phyloP scores from a whole-genome alignment of 2,329 filamentous ascomycete genomes.

The Eutypella sp. region DNA sequence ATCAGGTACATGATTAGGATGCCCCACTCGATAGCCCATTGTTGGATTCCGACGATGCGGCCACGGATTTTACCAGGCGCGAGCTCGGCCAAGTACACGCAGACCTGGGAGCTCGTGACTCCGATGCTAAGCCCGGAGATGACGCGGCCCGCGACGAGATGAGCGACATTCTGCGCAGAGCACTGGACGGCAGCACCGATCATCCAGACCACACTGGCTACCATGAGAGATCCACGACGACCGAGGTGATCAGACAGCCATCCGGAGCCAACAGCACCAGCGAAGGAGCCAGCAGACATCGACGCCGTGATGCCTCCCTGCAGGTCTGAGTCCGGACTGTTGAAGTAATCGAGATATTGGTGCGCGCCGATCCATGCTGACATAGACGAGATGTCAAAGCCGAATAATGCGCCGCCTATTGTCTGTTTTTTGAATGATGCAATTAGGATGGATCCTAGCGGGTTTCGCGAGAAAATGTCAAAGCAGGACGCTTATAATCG shows the following conservation, averaged over 20 bases:
- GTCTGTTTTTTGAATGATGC: too few relatives aligned
- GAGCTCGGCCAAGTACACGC: conserved; percentile 62
- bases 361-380: conserved; percentile 44
- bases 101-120: conserved; percentile 59
- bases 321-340: conserved; percentile 35
- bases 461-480: too few relatives aligned
- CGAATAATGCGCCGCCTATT: conserved; percentile 34
- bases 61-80: conserved; percentile 53
- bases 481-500: too few relatives aligned
- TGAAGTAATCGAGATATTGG: conserved; percentile 45
- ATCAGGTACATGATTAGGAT: conserved; percentile 66
- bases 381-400: conserved; percentile 24
- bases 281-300: conserved; percentile 44
- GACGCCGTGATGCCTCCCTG: conserved; percentile 46
- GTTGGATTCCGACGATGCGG: conserved; percentile 63
- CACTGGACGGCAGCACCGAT: conserved; percentile 54
- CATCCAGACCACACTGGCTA: conserved; percentile 39
- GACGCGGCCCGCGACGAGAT: conserved; percentile 47
- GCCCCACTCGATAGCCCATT: conserved; percentile 64
- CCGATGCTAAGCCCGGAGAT: conserved; percentile 60
- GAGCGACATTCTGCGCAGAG: conserved; percentile 50
- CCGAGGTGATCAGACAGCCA: conserved; percentile 40
- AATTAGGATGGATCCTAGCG: too few relatives aligned
- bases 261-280: conserved; percentile 40
- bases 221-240: conserved; percentile 33